phyloP scores from a whole-genome alignment of 2,329 filamentous ascomycete genomes.

The Chaetomiaceae sp. region DNA sequence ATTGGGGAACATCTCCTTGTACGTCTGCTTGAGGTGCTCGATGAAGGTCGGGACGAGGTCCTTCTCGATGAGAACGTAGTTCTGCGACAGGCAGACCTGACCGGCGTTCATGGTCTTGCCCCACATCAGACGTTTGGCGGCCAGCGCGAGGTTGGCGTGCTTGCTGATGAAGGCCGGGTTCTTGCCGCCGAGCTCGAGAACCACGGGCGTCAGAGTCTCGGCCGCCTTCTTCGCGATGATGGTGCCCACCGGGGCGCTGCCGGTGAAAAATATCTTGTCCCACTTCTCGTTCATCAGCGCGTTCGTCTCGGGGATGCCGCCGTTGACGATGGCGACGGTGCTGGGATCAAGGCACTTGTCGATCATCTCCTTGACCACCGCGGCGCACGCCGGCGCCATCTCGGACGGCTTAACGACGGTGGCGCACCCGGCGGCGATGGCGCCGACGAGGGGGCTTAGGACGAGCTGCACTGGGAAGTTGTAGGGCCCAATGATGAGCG shows the following conservation, averaged over 20 bases:
- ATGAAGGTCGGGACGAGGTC: conserved; percentile 67
- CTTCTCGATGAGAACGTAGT: conserved; percentile 81
- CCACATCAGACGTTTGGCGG: conserved; percentile 81
- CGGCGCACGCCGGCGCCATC: conserved; percentile 66
- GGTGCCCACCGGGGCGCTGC: conserved; percentile 68
- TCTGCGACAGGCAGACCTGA: conserved; percentile 88
- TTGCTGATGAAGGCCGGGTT: conserved; percentile 92
- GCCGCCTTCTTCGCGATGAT: conserved; percentile 89
- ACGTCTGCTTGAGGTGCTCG: conserved; percentile 62
- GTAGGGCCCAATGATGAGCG: conserved; percentile 85
- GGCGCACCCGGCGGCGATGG: conserved; percentile 88
- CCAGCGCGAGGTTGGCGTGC: conserved; percentile 70
- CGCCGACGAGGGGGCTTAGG: conserved; percentile 73
- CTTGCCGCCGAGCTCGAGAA: conserved; percentile 81
- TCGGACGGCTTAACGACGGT: conserved; percentile 89
- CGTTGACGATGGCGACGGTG: conserved; percentile 74
- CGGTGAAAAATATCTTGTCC: conserved; percentile 98
- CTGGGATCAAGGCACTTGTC: conserved; percentile 68
- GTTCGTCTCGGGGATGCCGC: conserved; percentile 71
- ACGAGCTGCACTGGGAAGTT: conserved; percentile 88
- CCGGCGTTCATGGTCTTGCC: conserved; percentile 81
- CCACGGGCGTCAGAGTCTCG: conserved; percentile 77
- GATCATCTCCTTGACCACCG: conserved; percentile 73
- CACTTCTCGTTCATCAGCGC: conserved; percentile 81
- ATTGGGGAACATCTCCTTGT: conserved; percentile 75